These are phyloP conservation scores for Plasmopara halstedii DNA, from an alignment of 352 stramenopile species.

Conservation along the genomic window DNA sequence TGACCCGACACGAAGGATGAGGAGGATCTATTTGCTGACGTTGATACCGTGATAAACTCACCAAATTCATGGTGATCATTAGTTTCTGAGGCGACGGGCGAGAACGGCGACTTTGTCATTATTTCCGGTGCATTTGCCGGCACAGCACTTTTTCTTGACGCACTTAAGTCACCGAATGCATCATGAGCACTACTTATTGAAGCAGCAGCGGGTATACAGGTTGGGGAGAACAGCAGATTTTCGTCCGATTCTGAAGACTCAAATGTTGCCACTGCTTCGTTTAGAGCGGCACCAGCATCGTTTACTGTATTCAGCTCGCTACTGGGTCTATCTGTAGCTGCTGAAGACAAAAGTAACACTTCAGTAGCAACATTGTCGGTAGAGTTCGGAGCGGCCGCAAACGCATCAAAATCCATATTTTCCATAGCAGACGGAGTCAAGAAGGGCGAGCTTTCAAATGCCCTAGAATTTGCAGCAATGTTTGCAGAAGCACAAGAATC, in stretches of 20 bases:
- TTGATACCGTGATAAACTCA: constrained; percentile 15
- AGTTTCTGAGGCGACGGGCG: constrained; percentile 5
- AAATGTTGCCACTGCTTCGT: constrained; percentile 1
- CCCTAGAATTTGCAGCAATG: neutral
- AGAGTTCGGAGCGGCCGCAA: constrained; percentile 8
- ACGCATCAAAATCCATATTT: constrained; percentile 16
- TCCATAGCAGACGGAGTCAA: constrained; percentile 4
- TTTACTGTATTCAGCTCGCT: constrained; percentile 7
- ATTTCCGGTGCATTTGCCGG: constrained; percentile 1
- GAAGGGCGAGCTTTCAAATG: constrained; percentile 11
- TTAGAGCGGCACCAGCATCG: constrained; percentile 11
- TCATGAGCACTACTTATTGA: constrained; percentile 5
- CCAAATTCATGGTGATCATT: constrained; percentile 18
- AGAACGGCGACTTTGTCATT: constrained; percentile 19
- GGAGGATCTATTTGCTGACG: neutral
- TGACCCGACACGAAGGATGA: neutral
- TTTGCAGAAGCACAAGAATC: constrained; percentile 5
- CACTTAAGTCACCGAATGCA: constrained; percentile 11
- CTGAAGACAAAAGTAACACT: constrained; percentile 20
- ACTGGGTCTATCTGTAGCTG: constrained; percentile 7
- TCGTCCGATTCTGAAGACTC: constrained; percentile 4
- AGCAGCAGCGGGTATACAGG: constrained; percentile 8
- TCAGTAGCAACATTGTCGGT: constrained; percentile 6
- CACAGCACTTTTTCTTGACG: constrained; percentile 3
- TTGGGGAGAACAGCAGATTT: constrained; percentile 12